phyloP scores from a whole-genome alignment of 2,329 filamentous ascomycete genomes.

The Nothophoma quercina region DNA sequence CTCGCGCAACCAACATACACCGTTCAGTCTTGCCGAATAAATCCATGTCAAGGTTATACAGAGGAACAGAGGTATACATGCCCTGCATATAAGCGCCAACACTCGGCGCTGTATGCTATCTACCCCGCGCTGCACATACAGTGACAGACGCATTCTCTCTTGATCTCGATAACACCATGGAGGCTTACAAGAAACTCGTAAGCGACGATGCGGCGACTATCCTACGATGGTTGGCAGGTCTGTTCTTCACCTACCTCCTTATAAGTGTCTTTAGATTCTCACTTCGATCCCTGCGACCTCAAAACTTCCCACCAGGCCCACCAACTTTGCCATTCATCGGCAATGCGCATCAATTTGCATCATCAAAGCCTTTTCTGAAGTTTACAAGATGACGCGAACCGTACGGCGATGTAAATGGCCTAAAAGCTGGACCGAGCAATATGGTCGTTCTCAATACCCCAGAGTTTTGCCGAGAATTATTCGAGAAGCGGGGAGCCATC shows the following conservation, averaged over 20 bases:
- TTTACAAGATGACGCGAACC: slow-evolving; percentile 43
- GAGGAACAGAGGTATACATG: no score
- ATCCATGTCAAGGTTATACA: no score
- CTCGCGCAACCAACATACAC: no score
- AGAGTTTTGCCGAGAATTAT: slow-evolving; percentile 58
- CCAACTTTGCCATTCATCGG: slow-evolving; percentile 41
- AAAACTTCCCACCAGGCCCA: slow-evolving; percentile 35
- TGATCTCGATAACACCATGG: no score
- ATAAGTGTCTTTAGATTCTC: not conserved
- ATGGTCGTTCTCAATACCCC: slow-evolving; percentile 56
- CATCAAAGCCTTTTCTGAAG: slow-evolving; percentile 28
- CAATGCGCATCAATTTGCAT: slow-evolving; percentile 44
- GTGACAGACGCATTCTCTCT: no score
- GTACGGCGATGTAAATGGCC: slow-evolving; percentile 45
- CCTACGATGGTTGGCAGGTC: not conserved
- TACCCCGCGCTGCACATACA: no score
- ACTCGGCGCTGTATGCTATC: no score
- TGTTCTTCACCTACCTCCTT: not conserved
- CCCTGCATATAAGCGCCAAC: no score
- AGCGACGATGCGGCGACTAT: not conserved
- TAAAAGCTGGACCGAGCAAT: slow-evolving; percentile 40
- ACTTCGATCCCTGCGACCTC: not conserved
- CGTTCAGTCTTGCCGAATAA: no score
- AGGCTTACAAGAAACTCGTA: no score
- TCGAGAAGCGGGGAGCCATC: slow-evolving; percentile 60